Evolutionary conservation across 495 filamentous ascomycete species (phyloP).

Genomic region (Penicillium macrosclerotiorum): DNA sequence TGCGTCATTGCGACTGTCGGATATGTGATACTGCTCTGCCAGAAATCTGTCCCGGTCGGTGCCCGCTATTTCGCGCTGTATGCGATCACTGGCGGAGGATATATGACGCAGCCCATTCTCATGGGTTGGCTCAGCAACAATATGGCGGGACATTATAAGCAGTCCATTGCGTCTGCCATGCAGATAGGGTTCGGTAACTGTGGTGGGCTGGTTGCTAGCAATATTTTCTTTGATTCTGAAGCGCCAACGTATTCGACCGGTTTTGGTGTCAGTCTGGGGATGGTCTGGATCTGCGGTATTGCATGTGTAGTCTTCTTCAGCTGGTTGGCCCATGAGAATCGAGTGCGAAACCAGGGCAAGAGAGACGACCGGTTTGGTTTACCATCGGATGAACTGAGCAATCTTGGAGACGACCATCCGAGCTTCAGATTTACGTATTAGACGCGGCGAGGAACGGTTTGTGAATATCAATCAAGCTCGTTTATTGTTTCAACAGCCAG

Average conservation of each 20-base stretch:
- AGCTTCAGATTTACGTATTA: slow-evolving; percentile 53
- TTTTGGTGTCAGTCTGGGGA: slow-evolving; percentile 45
- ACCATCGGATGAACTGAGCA: slow-evolving; percentile 46
- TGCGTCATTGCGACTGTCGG: slow-evolving; percentile 47
- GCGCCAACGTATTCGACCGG: slow-evolving; percentile 50
- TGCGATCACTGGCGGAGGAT: slow-evolving; percentile 46
- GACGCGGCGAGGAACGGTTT: not conserved
- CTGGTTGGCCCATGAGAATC: slow-evolving; percentile 51
- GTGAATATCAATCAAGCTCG: not conserved
- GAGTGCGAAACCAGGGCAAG: slow-evolving; percentile 50
- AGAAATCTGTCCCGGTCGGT: slow-evolving; percentile 30
- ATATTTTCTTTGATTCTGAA: slow-evolving; percentile 50
- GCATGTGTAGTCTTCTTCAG: slow-evolving; percentile 40
- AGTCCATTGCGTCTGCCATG: slow-evolving; percentile 49
- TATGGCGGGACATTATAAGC: slow-evolving; percentile 58
- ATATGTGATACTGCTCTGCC: slow-evolving; percentile 49
- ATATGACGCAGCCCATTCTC: slow-evolving; percentile 42
- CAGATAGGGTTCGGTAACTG: slow-evolving; percentile 54
- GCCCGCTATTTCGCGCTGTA: slow-evolving; percentile 52
- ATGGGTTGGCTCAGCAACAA: slow-evolving; percentile 56
- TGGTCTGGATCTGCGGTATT: slow-evolving; percentile 50
- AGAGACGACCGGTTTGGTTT: slow-evolving; percentile 47
- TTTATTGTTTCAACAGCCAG: too few relatives aligned
- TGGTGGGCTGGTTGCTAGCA: slow-evolving; percentile 52
- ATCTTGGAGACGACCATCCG: slow-evolving; percentile 61